Evolutionary conservation across 768 basidiomycete genomes (phyloP), one percentile per base, ranked within the genome.

Genomic region (Pisolithus sp.): DNA sequence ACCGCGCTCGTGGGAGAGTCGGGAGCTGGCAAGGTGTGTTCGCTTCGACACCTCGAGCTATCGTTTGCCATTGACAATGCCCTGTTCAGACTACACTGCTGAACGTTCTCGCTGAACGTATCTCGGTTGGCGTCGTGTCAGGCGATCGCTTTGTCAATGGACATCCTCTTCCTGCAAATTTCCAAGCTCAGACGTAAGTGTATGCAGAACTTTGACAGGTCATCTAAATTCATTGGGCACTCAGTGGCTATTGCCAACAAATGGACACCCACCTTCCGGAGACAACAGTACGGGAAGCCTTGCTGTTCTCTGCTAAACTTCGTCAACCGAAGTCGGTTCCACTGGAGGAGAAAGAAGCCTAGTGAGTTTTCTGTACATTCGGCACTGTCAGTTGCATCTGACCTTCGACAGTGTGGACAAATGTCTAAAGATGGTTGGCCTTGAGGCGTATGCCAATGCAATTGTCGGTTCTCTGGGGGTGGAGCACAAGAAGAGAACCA

Each of bases 191-290:
- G 71, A 85, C 82, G 54, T 71, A 48, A 31, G 69, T 59, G 0
- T 20, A 48, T 41, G 7, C 46, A 17, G 17, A n/a, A 13, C 5
- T 30, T 5, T 20, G 5, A 21, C 40, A 23, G 6, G 21, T 7
- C 39, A 15, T 41, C 20, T 12, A 18, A 18, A 41, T 18, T 41
- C 20, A 53, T 36, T 4, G 10, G 12, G 3, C 18, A 39, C 53
- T 7, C 31, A 84, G 81, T 43, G 89, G 87, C 0, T 92, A 89
- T 60, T 86, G 83, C 53, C 90, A 94, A 61, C 93, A 95, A 62
- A 80, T 80, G 74, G 89, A 91, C 58, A 85, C 82, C 0, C 92
- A 93, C 68, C 75, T 86, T 18, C 77, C 81, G 23, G 81, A 83
- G 7, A 69, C 81, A 2, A 93, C 89, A 7, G 89, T 93, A 13